Conservation (phyloP, 148 eudicot genomes). For the Gaultheria prostrata region DNA sequence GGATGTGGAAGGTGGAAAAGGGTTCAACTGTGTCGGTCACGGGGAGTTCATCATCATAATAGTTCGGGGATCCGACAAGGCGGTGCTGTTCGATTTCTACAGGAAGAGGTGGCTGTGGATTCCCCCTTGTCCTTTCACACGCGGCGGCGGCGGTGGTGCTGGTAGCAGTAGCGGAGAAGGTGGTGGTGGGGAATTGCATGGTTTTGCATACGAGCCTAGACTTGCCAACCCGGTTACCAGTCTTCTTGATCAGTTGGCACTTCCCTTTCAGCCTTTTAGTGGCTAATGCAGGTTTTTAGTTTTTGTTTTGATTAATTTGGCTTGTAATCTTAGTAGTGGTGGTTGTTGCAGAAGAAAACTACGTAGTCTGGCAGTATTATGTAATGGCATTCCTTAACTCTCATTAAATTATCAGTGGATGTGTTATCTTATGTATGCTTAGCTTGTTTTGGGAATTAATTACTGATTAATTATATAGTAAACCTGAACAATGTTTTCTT, state of each 20-base stretch:
- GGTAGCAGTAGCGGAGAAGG: constrained; percentile 11
- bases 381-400: not conserved
- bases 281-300: not conserved
- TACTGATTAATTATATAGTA: not conserved
- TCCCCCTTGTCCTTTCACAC: constrained; percentile 47
- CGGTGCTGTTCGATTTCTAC: constrained; percentile 58
- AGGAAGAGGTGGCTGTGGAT: constrained; percentile 79
- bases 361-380: not conserved
- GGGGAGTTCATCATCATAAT: constrained; percentile 66
- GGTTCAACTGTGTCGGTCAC: constrained; percentile 74
- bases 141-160: constrained; percentile 7
- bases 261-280: constrained; percentile 42
- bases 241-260: constrained; percentile 65
- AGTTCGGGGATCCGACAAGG: constrained; percentile 52
- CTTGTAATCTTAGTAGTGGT: not conserved
- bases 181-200: constrained; percentile 52
- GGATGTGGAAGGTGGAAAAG: constrained; percentile 57
- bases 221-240: constrained; percentile 73
- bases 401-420: not conserved
- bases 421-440: not conserved
- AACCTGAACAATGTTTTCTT: not conserved
- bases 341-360: not conserved
- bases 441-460: not conserved
- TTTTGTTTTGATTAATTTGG: not conserved
- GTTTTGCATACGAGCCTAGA: constrained; percentile 78